Conservation (phyloP, 352 stramenopile species). For the Phytophthora sojae region DNA sequence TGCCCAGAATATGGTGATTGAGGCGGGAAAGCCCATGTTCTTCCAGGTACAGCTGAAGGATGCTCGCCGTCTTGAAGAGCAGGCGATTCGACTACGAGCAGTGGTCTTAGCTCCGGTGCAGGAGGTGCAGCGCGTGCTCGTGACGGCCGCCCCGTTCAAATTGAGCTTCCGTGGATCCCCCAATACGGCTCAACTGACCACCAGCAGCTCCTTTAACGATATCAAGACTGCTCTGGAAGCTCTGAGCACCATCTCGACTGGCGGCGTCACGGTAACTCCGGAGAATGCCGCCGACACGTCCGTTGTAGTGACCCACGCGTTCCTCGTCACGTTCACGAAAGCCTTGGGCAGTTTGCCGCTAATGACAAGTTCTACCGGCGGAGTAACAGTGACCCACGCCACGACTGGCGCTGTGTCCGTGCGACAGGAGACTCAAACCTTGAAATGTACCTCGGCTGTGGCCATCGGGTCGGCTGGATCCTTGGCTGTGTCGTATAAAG, state of each 20-base stretch:
- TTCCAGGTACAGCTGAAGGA: conserved; percentile 95
- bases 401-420: conserved; percentile 51
- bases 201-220: conserved; percentile 43
- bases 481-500: conserved; percentile 72
- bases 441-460: conserved; percentile 67
- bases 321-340: conserved; percentile 77
- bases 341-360: conserved; percentile 60
- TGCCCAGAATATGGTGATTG: conserved; percentile 60
- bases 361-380: conserved; percentile 27
- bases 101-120: conserved; percentile 53
- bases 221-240: conserved; percentile 74
- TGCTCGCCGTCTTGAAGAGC: conserved; percentile 67
- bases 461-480: conserved; percentile 37
- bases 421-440: conserved; percentile 81
- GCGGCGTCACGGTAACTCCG: conserved; percentile 75
- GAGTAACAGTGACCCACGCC: conserved; percentile 43
- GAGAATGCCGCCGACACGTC: conserved; percentile 45
- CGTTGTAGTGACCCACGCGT: conserved; percentile 44
- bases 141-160: conserved; percentile 46
- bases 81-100: conserved; percentile 66
- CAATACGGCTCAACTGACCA: conserved; percentile 37
- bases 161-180: conserved; percentile 73
- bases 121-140: conserved; percentile 70
- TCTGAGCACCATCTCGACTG: conserved; percentile 83
- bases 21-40: conserved; percentile 53